Base-by-base conservation (phyloP, 129 eudicot genomes). In the Flaveria bidentis region DNA sequence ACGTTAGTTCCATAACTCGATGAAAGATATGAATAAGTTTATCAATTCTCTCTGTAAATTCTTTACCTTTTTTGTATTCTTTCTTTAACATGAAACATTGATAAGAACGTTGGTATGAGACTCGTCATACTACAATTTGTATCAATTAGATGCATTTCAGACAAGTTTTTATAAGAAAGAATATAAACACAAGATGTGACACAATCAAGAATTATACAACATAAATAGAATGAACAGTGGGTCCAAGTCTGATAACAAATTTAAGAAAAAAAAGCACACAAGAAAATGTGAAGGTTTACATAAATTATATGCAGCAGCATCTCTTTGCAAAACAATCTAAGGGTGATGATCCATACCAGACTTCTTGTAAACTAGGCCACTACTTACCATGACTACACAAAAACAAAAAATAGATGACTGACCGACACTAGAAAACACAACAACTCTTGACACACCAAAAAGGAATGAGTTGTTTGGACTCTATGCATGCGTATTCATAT, bases 361-460 rank as follows among this genome's bases (percentile, higher is more conserved):
- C 26, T 14, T 39, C 45, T 50, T 30, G 78, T 65, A 78, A 65
- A 51, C 42, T 62, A 72, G 79, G 79, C 81, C 81, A 65, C 70
- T 65, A n/a, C 70, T 33, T 39, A 36, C 44, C 67, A 62, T 62
- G 70, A 78, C 68, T 42, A 42, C 84, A 70, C 20, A 51, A 69
- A 63, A 73, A 73, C 72, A 65, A 73, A 68, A 62, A n/a, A 73
- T 52, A 58, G 44, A 41, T 26, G 45, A 4, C 12, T 42, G 5
- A 62, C 67, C 11, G 44, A 12, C 42, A 0, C 67, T 62, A 62
- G 44, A 62, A 62, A 62, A 72, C 56, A 78, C 55, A 30, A 26
- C 41, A 81, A 71, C 77, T 80, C 81, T 70, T 28, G 62, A 63
- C 75, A 63, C 75, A 42, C 76, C 85, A 83, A 84, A 86, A 86